Evolutionary conservation across 2,329 filamentous ascomycete genomes (phyloP).

Genomic region (Zymoseptoria tritici): DNA sequence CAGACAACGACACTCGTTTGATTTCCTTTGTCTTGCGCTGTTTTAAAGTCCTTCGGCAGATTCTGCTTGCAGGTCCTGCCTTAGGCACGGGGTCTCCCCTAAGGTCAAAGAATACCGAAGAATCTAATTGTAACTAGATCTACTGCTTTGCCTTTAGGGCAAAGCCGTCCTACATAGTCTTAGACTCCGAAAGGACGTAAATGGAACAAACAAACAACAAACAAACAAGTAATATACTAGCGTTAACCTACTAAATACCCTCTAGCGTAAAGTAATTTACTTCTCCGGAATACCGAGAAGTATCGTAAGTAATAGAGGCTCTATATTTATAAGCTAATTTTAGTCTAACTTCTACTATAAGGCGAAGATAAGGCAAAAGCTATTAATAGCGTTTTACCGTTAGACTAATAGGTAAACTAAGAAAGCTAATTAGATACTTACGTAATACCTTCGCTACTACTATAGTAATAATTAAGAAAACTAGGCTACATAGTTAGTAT

Average conservation of each 20-base stretch:
- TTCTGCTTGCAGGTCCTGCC: no score
- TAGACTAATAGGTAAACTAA: slow-evolving; percentile 11
- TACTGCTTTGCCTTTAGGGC: no score
- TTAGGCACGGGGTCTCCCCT: no score
- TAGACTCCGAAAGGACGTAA: no score
- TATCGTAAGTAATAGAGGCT: slow-evolving; percentile 5
- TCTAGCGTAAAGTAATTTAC: background rate
- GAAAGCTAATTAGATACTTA: slow-evolving; percentile 8
- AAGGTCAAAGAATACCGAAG: no score
- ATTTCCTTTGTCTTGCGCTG: no score
- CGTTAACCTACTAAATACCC: background rate
- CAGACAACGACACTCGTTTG: no score
- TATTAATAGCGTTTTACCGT: slow-evolving; percentile 11
- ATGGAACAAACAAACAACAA: no score
- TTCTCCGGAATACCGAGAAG: background rate
- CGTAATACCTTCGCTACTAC: slow-evolving; percentile 9
- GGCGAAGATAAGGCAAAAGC: background rate
- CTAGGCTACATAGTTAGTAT: background rate
- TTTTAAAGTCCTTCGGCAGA: no score
- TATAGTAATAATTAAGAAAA: slow-evolving; percentile 1
- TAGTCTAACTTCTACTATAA: no score
- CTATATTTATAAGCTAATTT: slow-evolving; percentile 4
- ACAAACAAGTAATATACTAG: background rate
- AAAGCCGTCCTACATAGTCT: no score
- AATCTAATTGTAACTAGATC: no score